Percentiles rank a stretch among this genome's conserved stretches.
These are phyloP conservation scores for Edaphochlamys debaryana DNA, from an alignment of 139 green algal genomes.

Conservation along the genomic window DNA sequence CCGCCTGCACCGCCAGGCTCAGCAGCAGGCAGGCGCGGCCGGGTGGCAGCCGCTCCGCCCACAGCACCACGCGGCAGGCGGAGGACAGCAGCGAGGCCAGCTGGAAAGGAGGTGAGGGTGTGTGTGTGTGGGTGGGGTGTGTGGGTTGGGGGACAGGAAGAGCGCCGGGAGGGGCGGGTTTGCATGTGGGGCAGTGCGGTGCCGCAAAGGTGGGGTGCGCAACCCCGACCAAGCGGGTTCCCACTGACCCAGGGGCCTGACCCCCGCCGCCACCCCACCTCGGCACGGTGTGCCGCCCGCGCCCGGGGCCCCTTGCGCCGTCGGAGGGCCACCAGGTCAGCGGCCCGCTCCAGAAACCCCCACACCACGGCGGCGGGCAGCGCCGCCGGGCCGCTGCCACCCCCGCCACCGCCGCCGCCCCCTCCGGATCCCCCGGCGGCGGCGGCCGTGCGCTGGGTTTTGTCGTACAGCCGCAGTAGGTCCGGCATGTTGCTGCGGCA, in stretches of 20 bases:
- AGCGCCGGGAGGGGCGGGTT: background rate
- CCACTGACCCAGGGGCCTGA: too few relatives aligned
- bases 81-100: background rate
- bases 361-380: conserved; percentile 13
- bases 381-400: background rate
- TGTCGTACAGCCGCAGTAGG: background rate
- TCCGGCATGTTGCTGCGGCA: background rate
- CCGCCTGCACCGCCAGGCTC: conserved; percentile 10
- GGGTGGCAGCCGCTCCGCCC: conserved; percentile 31
- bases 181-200: too few relatives aligned
- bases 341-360: conserved; percentile 36
- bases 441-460: background rate
- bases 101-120: background rate
- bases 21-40: conserved; percentile 25
- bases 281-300: too few relatives aligned
- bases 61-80: conserved; percentile 18
- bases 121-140: too few relatives aligned
- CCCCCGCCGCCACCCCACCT: too few relatives aligned
- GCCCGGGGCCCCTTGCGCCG: too few relatives aligned
- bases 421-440: background rate
- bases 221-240: too few relatives aligned
- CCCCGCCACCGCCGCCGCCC: background rate
- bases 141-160: background rate
- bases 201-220: too few relatives aligned
- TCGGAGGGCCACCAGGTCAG: background rate